A percentile compares a stretch with the other conserved stretches of the same genome.
These are phyloP conservation scores for Amanita subjunquillea DNA, from an alignment of 768 basidiomycete genomes.

Conservation along the genomic window DNA sequence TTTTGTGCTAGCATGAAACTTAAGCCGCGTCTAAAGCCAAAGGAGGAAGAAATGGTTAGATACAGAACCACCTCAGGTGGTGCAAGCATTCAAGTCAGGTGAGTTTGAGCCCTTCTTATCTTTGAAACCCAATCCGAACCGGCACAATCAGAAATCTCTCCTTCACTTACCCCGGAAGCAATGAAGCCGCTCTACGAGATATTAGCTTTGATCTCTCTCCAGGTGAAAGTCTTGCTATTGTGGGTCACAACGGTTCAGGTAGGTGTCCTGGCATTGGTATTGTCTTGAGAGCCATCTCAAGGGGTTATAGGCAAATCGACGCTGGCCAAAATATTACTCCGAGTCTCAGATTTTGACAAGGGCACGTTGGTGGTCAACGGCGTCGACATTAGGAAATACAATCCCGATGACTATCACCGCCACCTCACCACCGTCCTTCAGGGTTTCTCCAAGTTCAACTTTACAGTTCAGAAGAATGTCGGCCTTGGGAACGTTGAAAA, in stretches of 20 bases:
- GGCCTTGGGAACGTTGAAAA: constrained; percentile 72
- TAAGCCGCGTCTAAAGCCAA: constrained; percentile 57
- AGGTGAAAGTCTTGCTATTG: constrained; percentile 78
- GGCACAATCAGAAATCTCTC: constrained; percentile 27
- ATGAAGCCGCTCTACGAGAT: constrained; percentile 55
- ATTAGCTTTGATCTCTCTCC: constrained; percentile 61
- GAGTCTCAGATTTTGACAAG: constrained; percentile 66
- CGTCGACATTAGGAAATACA: constrained; percentile 51
- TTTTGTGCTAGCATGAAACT: constrained; percentile 71
- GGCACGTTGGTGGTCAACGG: constrained; percentile 66
- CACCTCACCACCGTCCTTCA: constrained; percentile 80
- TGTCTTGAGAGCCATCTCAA: constrained; percentile 9
- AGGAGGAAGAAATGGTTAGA: constrained; percentile 34
- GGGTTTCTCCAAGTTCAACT: constrained; percentile 72
- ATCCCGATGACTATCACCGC: constrained; percentile 62
- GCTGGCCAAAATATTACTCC: constrained; percentile 70
- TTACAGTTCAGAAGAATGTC: constrained; percentile 73
- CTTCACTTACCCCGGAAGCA: constrained; percentile 74
- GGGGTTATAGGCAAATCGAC: constrained; percentile 67
- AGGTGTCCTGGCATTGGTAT: constrained; percentile 14
- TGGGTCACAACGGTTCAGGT: constrained; percentile 81
- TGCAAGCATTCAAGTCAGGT: constrained; percentile 66
- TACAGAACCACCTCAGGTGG: constrained; percentile 45
- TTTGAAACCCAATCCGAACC: background rate
- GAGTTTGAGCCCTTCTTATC: constrained; percentile 10